phyloP scores from a whole-genome alignment of 345 rosid genomes.

The Tarenaya hassleriana region DNA sequence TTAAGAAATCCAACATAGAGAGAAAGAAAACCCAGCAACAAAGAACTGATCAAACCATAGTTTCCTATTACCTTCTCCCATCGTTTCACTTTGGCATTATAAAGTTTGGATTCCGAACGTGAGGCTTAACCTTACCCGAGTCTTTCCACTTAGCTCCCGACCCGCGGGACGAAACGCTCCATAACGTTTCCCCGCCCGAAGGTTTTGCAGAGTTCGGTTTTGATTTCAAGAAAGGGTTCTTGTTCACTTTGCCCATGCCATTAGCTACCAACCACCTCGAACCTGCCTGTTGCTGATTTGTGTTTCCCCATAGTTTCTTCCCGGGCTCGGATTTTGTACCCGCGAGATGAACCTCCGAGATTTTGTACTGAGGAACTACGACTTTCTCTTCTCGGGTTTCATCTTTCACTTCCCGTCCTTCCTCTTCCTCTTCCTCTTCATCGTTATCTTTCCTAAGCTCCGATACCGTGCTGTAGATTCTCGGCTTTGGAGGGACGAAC shows the following conservation, averaged over 20 bases:
- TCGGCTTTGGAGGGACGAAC: conserved; percentile 81
- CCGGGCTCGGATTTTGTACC: conserved; percentile 61
- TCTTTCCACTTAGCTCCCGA: conserved; percentile 63
- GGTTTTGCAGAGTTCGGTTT: conserved; percentile 41
- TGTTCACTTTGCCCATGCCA: conserved; percentile 90
- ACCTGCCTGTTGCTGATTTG: conserved; percentile 74
- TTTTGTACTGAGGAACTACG: conserved; percentile 53
- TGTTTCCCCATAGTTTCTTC: conserved; percentile 64
- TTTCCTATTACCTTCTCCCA: too few species aligned
- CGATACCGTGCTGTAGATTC: conserved; percentile 59
- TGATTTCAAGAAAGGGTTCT: conserved; percentile 47
- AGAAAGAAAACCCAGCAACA: not conserved
- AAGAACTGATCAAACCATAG: not conserved
- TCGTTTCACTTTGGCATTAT: conserved; percentile 27
- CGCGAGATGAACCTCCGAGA: conserved; percentile 76
- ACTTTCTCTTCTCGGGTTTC: conserved; percentile 38
- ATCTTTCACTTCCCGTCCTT: conserved; percentile 24
- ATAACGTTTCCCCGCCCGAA: conserved; percentile 57
- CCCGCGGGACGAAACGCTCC: conserved; percentile 82
- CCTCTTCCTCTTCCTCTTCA: conserved; percentile 42
- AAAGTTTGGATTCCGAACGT: conserved; percentile 52
- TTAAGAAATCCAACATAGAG: too few species aligned
- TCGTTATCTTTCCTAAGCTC: conserved; percentile 40
- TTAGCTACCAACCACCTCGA: conserved; percentile 89
- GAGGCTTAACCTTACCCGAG: conserved; percentile 34